Evolutionary conservation across 768 basidiomycete species (phyloP), one percentile per base, ranked within the genome.

Genomic region (Rhodotorula graminis): DNA sequence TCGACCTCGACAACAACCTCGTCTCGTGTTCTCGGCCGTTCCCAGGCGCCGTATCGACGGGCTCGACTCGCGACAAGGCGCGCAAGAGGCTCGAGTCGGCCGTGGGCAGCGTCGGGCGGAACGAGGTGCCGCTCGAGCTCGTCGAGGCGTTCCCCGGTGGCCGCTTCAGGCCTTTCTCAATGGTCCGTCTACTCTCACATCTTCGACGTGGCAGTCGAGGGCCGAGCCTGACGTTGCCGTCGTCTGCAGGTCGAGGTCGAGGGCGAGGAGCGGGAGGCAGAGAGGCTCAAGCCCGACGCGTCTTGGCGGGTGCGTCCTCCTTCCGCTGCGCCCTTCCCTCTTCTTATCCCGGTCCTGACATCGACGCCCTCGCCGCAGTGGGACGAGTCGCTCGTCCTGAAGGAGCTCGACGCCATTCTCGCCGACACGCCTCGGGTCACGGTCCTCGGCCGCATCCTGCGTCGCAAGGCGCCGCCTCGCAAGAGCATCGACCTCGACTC

Each of bases 1-100:
- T 90, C 76, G 92, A 95, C 81, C 82, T 95, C 87, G 93, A 84
- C 80, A 87, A 85, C 25, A 79, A 81, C 76, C 75, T 60, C 65
- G 78, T 80, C 25, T 50, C 46, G 15, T 69, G 69, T 57, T 10
- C 56, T 15, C 25, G 42, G 0, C 69, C 72, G 1, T 18, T 49
- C 0, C 64, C 66, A 0, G 67, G 60, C 4, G 61, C 74, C 2
- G 40, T 77, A 9, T 73, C 72, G 49, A 64, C 53, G 7, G 76
- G 77, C 9, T 44, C 67, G 1, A 33, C 57, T 3, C 65, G 77
- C 0, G 76, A 77, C 23, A 71, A 57, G 55, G 63, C 69, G 27
- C 59, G 71, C 37, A 67, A 52, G 50, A 46, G n/a, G 25, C 74
- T 78, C 25, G 70, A 71, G 21, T 47, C 27, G 0, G 77, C 72